Evolutionary conservation across 2,329 filamentous ascomycete species (phyloP).

Genomic region (Alternaria ethzedia): DNA sequence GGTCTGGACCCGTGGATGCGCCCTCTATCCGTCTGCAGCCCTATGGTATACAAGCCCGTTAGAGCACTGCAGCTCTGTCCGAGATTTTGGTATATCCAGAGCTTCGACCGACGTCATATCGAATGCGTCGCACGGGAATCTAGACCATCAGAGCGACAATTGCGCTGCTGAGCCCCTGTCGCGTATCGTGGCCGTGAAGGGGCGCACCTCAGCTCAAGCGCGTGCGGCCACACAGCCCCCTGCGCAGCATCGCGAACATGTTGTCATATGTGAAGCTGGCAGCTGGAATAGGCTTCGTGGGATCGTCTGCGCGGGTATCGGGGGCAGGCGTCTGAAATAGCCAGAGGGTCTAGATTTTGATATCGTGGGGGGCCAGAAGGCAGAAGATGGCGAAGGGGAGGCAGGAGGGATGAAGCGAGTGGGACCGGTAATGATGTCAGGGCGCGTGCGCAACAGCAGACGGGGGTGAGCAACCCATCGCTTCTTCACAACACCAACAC

Average conservation of each 20-base stretch:
- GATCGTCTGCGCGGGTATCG: neutral
- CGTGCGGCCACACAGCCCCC: slow-evolving; percentile 8
- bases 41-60: neutral
- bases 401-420: neutral
- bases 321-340: neutral
- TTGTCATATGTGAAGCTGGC: slow-evolving; percentile 18
- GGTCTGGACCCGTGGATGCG: slow-evolving; percentile 9
- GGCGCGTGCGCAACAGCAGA: neutral
- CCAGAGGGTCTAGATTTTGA: slow-evolving; percentile 9
- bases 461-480: neutral
- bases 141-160: neutral
- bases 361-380: neutral
- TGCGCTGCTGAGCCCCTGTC: neutral
- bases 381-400: neutral
- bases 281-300: neutral
- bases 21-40: neutral
- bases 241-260: slow-evolving; percentile 6
- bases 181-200: slow-evolving; percentile 1
- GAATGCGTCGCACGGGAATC: neutral
- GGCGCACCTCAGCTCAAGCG: slow-evolving; percentile 12
- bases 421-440: slow-evolving; percentile 4
- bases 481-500: neutral
- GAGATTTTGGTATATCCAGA: neutral
- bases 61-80: neutral
- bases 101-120: slow-evolving; percentile 1